Conservation (phyloP, 179 eudicot species). For the Silene vulgaris region DNA sequence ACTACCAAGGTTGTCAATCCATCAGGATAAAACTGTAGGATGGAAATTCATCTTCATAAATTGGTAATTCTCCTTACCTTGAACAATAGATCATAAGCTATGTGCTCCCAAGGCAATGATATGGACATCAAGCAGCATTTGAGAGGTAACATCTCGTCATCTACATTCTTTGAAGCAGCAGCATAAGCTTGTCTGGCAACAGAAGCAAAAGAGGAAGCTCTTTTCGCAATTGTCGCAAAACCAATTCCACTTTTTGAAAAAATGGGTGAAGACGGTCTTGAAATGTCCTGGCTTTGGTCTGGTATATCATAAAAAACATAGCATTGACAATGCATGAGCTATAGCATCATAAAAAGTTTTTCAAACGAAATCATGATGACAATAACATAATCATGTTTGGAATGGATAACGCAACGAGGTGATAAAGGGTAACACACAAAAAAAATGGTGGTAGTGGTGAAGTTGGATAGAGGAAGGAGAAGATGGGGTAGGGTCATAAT, state of each 20-base stretch:
- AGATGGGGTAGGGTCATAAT: not conserved
- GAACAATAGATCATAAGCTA: constrained; percentile 82
- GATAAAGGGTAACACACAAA: not conserved
- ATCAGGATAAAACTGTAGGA: not conserved
- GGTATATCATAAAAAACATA: constrained; percentile 17
- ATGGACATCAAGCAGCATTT: constrained; percentile 92
- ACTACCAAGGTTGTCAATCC: constrained; percentile 3
- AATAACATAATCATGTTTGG: not conserved
- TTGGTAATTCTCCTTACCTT: constrained; percentile 43
- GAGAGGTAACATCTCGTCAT: constrained; percentile 85
- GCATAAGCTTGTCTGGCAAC: constrained; percentile 83
- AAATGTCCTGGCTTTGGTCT: constrained; percentile 71
- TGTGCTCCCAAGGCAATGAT: constrained; percentile 94
- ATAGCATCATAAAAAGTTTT: not conserved
- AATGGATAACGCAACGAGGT: not conserved
- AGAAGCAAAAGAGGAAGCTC: constrained; percentile 82
- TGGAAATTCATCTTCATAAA: not conserved
- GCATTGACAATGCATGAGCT: constrained; percentile 4
- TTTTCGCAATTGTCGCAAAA: constrained; percentile 55
- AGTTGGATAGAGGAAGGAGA: not conserved
- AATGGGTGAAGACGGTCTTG: constrained; percentile 57
- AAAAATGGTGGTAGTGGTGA: not conserved
- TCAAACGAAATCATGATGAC: not conserved
- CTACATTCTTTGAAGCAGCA: constrained; percentile 42
- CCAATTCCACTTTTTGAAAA: constrained; percentile 49